phyloP scores from a whole-genome alignment of 495 filamentous ascomycete species.

The Aspergillus cristatus region DNA sequence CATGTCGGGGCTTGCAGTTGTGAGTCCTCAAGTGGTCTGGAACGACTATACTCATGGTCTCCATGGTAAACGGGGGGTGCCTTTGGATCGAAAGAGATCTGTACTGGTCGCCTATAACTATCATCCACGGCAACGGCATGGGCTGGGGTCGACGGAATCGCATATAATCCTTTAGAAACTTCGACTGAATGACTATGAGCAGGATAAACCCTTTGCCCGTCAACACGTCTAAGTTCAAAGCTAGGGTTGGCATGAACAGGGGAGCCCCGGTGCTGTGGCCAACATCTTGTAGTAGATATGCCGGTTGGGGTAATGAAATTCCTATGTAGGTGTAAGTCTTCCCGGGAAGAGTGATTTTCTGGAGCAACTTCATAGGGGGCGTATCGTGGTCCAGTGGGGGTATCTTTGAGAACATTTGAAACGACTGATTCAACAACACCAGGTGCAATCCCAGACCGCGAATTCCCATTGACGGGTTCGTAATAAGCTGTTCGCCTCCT shows the following conservation, averaged over 20 bases:
- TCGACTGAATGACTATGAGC: constrained; percentile 3
- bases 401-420: neutral
- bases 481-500: constrained; percentile 24
- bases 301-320: constrained; percentile 12
- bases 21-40: constrained; percentile 6
- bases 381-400: constrained; percentile 11
- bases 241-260: constrained; percentile 9
- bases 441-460: constrained; percentile 5
- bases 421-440: constrained; percentile 2
- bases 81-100: constrained; percentile 2
- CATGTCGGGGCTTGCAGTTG: constrained; percentile 5
- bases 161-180: constrained; percentile 1
- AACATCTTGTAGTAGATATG: constrained; percentile 10
- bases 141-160: constrained; percentile 6
- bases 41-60: constrained; percentile 12
- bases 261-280: constrained; percentile 6
- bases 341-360: constrained; percentile 11
- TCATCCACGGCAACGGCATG: constrained; percentile 10
- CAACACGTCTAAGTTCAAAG: constrained; percentile 8
- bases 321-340: constrained; percentile 15
- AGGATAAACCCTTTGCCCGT: constrained; percentile 9
- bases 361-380: constrained; percentile 10
- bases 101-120: constrained; percentile 8
- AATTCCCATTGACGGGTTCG: constrained; percentile 5
- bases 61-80: constrained; percentile 11